Base-by-base conservation (phyloP, 345 rosid genomes). In the Brassica napus region DNA sequence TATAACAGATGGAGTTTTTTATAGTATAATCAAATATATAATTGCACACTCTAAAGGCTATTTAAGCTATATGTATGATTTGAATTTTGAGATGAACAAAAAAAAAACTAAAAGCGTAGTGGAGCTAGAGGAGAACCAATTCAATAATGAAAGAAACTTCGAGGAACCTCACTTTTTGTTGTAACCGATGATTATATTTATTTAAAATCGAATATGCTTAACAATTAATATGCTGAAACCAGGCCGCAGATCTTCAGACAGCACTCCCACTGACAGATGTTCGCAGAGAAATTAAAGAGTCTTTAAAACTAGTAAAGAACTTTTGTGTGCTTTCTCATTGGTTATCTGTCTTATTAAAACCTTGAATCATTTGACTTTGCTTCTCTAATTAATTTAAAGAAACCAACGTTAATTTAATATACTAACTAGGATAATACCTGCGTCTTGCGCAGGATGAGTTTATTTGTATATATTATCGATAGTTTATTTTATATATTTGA, bases 101-200 rank as follows among this genome's bases (percentile, higher is more conserved):
- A 42, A 23, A 23, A 59, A 26, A 34, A 28, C 31, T 15, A 68
- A 60, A 35, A 49, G 21, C 60, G 49, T 78, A 66, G 77, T 72
- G 77, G 68, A 66, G 66, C 14, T 35, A 54, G 62, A 69, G 72
- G 24, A 16, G 34, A 57, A 42, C 21, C 76, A 9, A 24, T 60
- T 24, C 15, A 63, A 78, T 55, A 54, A 39, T 39, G 77, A 68
- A 67, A 65, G 82, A 79, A 79, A 72, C 69, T 79, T 79, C 77
- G 18, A 58, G 73, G 82, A 79, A 72, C 30, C 52, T 71, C 26
- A 5, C 68, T 66, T 66, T 47, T 64, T 58, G 59, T 39, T 55
- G 35, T 54, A 63, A 71, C 42, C 9, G 35, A 61, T 10, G 34
- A 71, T 31, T 31, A 10, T 52, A 52, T 55, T 55, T 15, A 15